Evolutionary conservation across 2,329 filamentous ascomycete genomes (phyloP), one percentile per base, ranked within the genome.

Genomic region (Monilinia fructicola): DNA sequence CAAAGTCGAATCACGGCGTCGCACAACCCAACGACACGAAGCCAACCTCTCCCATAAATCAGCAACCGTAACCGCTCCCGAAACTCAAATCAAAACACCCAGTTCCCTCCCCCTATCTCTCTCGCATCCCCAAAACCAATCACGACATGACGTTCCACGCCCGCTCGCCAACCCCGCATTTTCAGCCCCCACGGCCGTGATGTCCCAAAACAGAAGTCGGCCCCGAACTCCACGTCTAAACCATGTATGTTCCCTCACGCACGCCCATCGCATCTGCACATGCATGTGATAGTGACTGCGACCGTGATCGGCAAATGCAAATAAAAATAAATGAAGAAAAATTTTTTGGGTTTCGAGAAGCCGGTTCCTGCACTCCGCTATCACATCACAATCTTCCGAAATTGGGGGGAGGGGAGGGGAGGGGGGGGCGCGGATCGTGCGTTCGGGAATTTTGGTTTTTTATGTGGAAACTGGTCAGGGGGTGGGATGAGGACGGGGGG

Each of bases 211-310:
- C 21, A 60, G 56, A 60, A 60, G 16, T 18, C n/a, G 21, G 0
- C 21, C 21, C 56, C 56, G 56, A 35, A 60, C 56, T 48, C 56
- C 56, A 48, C 42, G 56, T 18, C 56, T n/a, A n/a, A 60, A 60
- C 56, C 56, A 60, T 60, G 56, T 18, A 35, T 35, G 31, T 7
- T 60, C 56, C 12, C 21, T 48, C 56, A 48, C 42, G 28, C 56
- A 60, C 42, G 48, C 56, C n/a, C 21, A 48, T 48, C 23, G 31
- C 23, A 60, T 60, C 42, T 60, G 56, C 56, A 60, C 56, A 60
- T 60, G 56, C 56, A 60, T 48, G 56, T 60, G 56, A 60, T 60
- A 35, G 56, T 60, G 42, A 60, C 56, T 60, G 35, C 56, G 42
- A 60, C 56, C 35, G 56, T 60, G 56, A 60, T 60, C 56, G 56